Conservation (phyloP, 2,329 filamentous ascomycete genomes). For the Dissoconium aciculare region DNA sequence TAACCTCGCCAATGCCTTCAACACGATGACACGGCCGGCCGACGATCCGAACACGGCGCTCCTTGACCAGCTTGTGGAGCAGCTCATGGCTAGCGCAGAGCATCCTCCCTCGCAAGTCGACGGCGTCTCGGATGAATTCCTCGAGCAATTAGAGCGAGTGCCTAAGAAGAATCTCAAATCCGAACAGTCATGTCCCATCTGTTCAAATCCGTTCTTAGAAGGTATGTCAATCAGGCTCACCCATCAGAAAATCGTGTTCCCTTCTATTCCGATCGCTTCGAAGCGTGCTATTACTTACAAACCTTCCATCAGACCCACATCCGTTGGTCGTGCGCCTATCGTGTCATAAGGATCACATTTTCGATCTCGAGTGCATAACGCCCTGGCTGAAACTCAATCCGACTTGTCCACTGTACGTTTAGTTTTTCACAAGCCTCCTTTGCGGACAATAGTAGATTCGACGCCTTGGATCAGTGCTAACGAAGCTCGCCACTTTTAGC, state of each 20-base stretch:
- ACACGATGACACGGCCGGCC: conserved; percentile 36
- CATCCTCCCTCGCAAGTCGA: conserved; percentile 45
- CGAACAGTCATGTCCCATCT: conserved; percentile 44
- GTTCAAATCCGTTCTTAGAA: conserved; percentile 46
- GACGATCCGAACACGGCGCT: conserved; percentile 26
- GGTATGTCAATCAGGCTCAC: conserved; percentile 23
- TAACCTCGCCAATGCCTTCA: conserved; percentile 45
- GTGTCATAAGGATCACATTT: conserved; percentile 46
- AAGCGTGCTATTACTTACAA: too few species aligned
- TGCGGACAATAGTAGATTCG: neutral
- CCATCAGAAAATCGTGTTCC: too few species aligned
- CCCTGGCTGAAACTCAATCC: conserved; percentile 50
- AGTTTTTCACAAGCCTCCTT: neutral
- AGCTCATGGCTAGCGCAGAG: conserved; percentile 41
- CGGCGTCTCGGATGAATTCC: conserved; percentile 46
- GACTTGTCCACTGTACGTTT: conserved; percentile 42
- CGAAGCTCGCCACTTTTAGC: too few species aligned
- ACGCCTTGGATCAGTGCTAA: too few species aligned
- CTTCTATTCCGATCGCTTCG: too few species aligned
- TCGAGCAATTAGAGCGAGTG: conserved; percentile 45
- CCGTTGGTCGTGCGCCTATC: conserved; percentile 49
- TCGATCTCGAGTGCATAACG: conserved; percentile 50
- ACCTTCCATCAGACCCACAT: conserved; percentile 33
- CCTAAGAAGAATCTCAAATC: conserved; percentile 40
- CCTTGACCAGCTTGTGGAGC: conserved; percentile 40